Conservation (phyloP, 768 basidiomycete species). For the Tricholoma bakamatsutake region DNA sequence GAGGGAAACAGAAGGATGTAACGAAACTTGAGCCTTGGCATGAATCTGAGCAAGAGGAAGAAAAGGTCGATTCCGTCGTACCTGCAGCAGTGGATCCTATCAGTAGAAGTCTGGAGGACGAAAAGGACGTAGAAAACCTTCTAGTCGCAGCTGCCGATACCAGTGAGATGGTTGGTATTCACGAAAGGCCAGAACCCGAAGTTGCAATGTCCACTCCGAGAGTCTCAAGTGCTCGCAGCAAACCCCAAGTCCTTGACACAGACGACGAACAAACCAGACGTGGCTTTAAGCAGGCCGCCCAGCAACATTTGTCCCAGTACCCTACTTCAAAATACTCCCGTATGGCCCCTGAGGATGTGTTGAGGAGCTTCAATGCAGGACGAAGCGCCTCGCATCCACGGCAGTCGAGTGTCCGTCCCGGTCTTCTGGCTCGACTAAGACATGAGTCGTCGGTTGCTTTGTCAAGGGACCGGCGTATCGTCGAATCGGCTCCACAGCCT, state of each 20-base stretch:
- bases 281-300: constrained; percentile 2
- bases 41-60: constrained; percentile 5
- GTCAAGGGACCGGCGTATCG: not conserved
- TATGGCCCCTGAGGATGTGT: constrained; percentile 2
- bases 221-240: not conserved
- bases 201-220: not conserved
- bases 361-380: constrained; percentile 5
- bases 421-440: not conserved
- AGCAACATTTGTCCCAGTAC: not conserved
- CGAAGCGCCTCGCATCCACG: constrained; percentile 3
- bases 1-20: not conserved
- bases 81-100: not conserved
- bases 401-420: not conserved
- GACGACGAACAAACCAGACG: constrained; percentile 24
- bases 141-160: constrained; percentile 14
- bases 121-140: constrained; percentile 21
- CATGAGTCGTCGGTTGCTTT: not conserved
- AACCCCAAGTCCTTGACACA: constrained; percentile 15
- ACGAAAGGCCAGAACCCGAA: not conserved
- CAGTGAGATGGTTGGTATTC: constrained; percentile 3
- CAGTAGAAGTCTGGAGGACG: constrained; percentile 14
- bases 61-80: not conserved
- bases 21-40: not conserved
- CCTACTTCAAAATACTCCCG: not conserved
- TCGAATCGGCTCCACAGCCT: not conserved